These are phyloP conservation scores for Thraustochytrium sp. DNA, from an alignment of 352 stramenopile species.

Conservation along the genomic window DNA sequence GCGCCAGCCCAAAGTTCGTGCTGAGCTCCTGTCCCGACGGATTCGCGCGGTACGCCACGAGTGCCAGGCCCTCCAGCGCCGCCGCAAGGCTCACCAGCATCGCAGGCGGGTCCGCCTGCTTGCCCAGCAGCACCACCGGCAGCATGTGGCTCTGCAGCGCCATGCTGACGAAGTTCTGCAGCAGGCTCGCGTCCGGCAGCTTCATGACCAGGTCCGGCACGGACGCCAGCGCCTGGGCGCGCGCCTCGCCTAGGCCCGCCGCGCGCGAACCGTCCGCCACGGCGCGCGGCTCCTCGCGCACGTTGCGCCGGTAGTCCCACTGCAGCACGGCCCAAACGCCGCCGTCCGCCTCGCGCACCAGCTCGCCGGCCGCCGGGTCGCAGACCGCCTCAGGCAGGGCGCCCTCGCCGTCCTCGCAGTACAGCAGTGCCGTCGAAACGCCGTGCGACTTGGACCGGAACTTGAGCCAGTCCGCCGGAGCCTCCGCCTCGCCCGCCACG, in stretches of 20 bases:
- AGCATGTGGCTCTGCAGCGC: neutral
- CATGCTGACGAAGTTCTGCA: constrained; percentile 1
- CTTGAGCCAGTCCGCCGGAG: constrained; percentile 2
- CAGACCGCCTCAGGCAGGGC: too few species aligned
- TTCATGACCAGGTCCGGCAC: constrained; percentile 5
- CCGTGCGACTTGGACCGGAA: neutral
- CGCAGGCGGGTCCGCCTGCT: neutral
- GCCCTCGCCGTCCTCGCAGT: neutral
- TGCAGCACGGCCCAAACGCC: neutral
- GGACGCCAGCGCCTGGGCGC: neutral
- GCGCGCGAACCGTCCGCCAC: neutral
- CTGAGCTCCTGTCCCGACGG: neutral
- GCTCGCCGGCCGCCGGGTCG: neutral
- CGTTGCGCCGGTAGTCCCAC: neutral
- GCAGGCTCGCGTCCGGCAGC: neutral
- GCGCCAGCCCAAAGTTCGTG: neutral
- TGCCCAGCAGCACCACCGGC: constrained; percentile 1
- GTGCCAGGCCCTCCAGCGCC: neutral
- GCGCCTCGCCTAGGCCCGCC: neutral
- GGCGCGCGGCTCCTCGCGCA: neutral
- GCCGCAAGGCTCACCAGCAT: constrained; percentile 3
- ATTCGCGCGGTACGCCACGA: constrained; percentile 6
- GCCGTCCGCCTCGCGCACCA: neutral
- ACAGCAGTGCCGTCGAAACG: neutral
- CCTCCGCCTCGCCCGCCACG: neutral